These are phyloP conservation scores for Lactarius trivialis DNA, from an alignment of 768 basidiomycete species.

Conservation along the genomic window DNA sequence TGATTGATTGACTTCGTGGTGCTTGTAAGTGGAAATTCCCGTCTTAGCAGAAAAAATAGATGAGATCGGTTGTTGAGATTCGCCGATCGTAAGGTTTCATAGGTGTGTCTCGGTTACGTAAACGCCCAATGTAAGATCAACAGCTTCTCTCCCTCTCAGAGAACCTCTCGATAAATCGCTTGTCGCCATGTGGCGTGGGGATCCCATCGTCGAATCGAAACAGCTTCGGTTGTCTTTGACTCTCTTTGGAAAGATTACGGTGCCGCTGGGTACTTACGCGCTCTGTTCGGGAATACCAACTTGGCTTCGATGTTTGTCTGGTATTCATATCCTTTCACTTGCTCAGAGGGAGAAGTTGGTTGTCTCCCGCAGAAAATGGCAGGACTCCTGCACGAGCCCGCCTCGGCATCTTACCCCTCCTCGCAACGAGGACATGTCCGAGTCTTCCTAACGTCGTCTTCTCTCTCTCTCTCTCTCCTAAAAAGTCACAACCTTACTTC, in stretches of 20 bases:
- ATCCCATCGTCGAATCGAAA: conserved; percentile 4
- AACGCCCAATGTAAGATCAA: background rate
- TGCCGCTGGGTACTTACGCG: background rate
- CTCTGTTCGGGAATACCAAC: conserved; percentile 8
- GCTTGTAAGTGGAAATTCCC: background rate
- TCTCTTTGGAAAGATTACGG: conserved; percentile 17
- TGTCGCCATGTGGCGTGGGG: conserved; percentile 10
- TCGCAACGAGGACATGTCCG: background rate
- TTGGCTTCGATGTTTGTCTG: conserved; percentile 13
- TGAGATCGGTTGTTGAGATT: background rate
- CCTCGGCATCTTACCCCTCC: conserved; percentile 10
- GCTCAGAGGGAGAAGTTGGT: conserved; percentile 9
- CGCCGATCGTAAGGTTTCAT: background rate
- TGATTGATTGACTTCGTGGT: conserved; percentile 1
- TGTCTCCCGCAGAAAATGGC: conserved; percentile 14
- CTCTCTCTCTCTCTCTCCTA: conserved; percentile 9
- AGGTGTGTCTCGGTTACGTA: background rate
- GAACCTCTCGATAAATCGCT: conserved; percentile 13
- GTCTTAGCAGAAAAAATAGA: background rate
- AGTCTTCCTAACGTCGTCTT: background rate
- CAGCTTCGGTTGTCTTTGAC: background rate
- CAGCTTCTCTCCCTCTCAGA: background rate
- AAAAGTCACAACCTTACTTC: conserved; percentile 1
- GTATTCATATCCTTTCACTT: conserved; percentile 9
- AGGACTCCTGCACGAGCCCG: conserved; percentile 9